Percentiles rank a stretch among this genome's conserved stretches.
Conservation (phyloP, 805 yeast genomes). For the Nakazawaea ambrosiae region DNA sequence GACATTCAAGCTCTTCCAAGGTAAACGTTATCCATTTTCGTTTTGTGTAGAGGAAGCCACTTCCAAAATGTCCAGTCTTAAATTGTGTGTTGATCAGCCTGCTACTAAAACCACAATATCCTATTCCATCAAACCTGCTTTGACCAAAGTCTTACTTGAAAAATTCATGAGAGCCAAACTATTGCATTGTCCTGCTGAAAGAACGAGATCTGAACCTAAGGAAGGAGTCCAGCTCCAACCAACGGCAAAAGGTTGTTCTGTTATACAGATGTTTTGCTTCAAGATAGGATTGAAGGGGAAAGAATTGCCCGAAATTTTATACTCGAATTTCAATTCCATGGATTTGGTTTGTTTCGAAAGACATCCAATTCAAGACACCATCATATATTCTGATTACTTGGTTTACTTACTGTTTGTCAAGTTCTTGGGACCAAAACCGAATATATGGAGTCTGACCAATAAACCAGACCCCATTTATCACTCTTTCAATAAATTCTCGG, state of each 20-base stretch:
- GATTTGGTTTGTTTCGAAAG: slow-evolving; percentile 63
- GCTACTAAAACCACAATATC: slow-evolving; percentile 47
- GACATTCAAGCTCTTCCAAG: slow-evolving; percentile 16
- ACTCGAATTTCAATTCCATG: slow-evolving; percentile 64
- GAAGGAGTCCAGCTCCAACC: slow-evolving; percentile 56
- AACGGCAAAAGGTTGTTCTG: slow-evolving; percentile 83
- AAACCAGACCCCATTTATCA: slow-evolving; percentile 42
- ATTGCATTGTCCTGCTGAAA: slow-evolving; percentile 67
- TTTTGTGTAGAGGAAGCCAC: slow-evolving; percentile 51
- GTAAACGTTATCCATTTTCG: slow-evolving; percentile 38
- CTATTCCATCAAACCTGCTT: slow-evolving; percentile 43
- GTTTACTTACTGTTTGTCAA: slow-evolving; percentile 55
- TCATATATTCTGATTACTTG: slow-evolving; percentile 56
- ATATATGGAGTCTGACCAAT: slow-evolving; percentile 58
- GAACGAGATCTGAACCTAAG: slow-evolving; percentile 49
- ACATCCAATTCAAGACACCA: slow-evolving; percentile 45
- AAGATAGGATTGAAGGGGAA: slow-evolving; percentile 42
- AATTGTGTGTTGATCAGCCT: slow-evolving; percentile 39
- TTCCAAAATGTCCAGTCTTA: slow-evolving; percentile 39
- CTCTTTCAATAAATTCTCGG: slow-evolving; percentile 24
- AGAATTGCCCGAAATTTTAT: slow-evolving; percentile 38
- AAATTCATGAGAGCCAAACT: slow-evolving; percentile 55
- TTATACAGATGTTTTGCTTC: slow-evolving; percentile 54
- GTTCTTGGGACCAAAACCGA: slow-evolving; percentile 61
- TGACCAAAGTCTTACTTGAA: slow-evolving; percentile 40